Percentiles rank a stretch among this genome's conserved stretches.
These are phyloP conservation scores for Nicotiana paniculata DNA, from an alignment of 257 asterid species.

Conservation along the genomic window DNA sequence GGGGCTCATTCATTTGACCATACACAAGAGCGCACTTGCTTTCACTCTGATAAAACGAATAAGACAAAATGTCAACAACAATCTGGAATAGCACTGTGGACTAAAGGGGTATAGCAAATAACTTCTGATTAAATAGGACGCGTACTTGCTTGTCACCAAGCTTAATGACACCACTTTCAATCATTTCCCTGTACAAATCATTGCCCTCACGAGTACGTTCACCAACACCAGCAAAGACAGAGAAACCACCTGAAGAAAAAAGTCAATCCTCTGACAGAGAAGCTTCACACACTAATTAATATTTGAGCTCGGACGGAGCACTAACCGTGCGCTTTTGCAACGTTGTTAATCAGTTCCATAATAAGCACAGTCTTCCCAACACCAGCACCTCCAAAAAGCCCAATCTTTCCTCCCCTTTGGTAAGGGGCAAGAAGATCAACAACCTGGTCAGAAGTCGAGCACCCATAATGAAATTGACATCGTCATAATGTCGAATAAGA, in stretches of 20 bases:
- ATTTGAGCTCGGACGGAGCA: neutral
- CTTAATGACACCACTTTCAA: slow-evolving; percentile 99
- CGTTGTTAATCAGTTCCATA: slow-evolving; percentile 92
- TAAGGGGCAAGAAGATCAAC: slow-evolving; percentile 97
- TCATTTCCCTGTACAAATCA: slow-evolving; percentile 97
- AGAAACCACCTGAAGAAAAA: slow-evolving; percentile 79
- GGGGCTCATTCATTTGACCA: slow-evolving; percentile 99
- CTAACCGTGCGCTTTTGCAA: slow-evolving; percentile 95
- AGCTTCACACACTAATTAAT: neutral
- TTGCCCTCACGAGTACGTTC: slow-evolving; percentile 99
- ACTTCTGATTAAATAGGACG: neutral
- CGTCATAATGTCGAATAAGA: neutral
- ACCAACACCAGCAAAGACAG: slow-evolving; percentile 99
- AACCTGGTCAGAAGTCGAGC: slow-evolving; percentile 35
- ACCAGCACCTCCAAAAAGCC: slow-evolving; percentile 97
- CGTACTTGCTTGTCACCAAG: slow-evolving; percentile 93
- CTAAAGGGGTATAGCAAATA: neutral
- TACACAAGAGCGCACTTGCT: slow-evolving; percentile 98
- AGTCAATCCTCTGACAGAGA: neutral
- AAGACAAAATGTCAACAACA: neutral
- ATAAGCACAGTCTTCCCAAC: slow-evolving; percentile 95
- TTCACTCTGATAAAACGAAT: slow-evolving; percentile 43
- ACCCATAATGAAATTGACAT: neutral
- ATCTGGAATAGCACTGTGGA: neutral
- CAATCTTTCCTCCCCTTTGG: slow-evolving; percentile 99